Base-by-base conservation (phyloP, 2,329 filamentous ascomycete genomes). In the Ramularia endophylla region DNA sequence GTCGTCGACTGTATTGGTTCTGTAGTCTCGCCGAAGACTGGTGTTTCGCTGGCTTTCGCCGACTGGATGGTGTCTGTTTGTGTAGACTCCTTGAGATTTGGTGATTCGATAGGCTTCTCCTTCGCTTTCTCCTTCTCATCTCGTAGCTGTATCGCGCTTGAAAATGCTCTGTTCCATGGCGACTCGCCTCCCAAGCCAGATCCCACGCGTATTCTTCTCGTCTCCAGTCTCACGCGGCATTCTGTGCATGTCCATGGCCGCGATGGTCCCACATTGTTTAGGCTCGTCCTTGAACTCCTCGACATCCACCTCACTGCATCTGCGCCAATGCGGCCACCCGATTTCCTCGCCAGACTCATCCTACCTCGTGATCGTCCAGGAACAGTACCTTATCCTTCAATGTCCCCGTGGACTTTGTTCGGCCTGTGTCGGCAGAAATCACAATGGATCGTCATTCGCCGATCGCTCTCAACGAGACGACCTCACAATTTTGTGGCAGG, bases 401-500 rank as follows among this genome's bases (percentile, higher is more conserved):
- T 6, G 6, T 25, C 22, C 22, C 22, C 11, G n/a, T 13, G 19
- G 25, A 13, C 7, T 3, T 19, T 25, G 27, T 16, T 34, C 31
- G 16, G 16, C 31, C n/a, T n/a, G n/a, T 25, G 22, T 25, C 22
- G 22, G 22, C 6, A 11, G 22, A 25, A 11, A 6, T 6, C 6
- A 25, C 11, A 6, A 6, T 25, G 6, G 22, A 25, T 25, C 22
- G 22, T 25, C 22, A 25, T 31, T 38, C 35, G n/a, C 9, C 22
- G 27, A 25, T 27, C 39, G 11, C 20, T 41, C 27, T 27, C 43
- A 55, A 41, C 16, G 56, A 57, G 57, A 54, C 56, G n/a, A n/a
- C 5, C 6, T 31, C 16, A 60, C 47, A 40, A 57, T 55, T 17
- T 63, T 37, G 22, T 6, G 36, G 55, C 57, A 36, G 43, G 54